phyloP scores from a whole-genome alignment of 805 yeast genomes.

The Metschnikowia shivogae region DNA sequence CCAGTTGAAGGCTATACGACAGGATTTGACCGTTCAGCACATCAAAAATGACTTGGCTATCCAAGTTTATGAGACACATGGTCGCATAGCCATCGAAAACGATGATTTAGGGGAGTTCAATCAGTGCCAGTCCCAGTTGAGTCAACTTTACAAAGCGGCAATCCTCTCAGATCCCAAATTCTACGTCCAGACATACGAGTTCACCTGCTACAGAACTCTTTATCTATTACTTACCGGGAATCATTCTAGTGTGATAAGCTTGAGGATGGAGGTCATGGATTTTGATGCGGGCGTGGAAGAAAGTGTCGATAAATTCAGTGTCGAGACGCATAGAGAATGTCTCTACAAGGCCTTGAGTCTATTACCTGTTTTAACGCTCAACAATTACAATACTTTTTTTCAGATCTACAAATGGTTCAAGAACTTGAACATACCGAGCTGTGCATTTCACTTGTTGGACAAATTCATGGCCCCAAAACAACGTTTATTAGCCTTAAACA shows the following conservation, averaged over 20 bases:
- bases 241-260: constrained; percentile 47
- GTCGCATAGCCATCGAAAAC: constrained; percentile 78
- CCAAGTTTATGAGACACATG: constrained; percentile 78
- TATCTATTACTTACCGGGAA: constrained; percentile 75
- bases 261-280: constrained; percentile 18
- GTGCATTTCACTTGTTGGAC: constrained; percentile 14
- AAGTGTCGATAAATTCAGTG: background rate
- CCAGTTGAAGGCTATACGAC: constrained; percentile 89
- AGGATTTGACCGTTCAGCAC: constrained; percentile 89
- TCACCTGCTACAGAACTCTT: constrained; percentile 65
- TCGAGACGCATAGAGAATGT: constrained; percentile 4
- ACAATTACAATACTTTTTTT: constrained; percentile 36
- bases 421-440: constrained; percentile 3
- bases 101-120: constrained; percentile 90
- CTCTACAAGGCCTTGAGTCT: constrained; percentile 14
- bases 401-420: constrained; percentile 9
- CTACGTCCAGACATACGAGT: constrained; percentile 42
- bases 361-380: constrained; percentile 6
- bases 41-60: constrained; percentile 75
- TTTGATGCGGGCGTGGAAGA: constrained; percentile 4
- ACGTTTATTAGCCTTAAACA: constrained; percentile 14
- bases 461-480: constrained; percentile 16
- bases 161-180: constrained; percentile 19
- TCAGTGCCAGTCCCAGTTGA: constrained; percentile 85
- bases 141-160: constrained; percentile 48